Percentiles rank a stretch among this genome's conserved stretches.
These are phyloP conservation scores for Penium margaritaceum DNA, from an alignment of 139 green algal species.

Conservation along the genomic window DNA sequence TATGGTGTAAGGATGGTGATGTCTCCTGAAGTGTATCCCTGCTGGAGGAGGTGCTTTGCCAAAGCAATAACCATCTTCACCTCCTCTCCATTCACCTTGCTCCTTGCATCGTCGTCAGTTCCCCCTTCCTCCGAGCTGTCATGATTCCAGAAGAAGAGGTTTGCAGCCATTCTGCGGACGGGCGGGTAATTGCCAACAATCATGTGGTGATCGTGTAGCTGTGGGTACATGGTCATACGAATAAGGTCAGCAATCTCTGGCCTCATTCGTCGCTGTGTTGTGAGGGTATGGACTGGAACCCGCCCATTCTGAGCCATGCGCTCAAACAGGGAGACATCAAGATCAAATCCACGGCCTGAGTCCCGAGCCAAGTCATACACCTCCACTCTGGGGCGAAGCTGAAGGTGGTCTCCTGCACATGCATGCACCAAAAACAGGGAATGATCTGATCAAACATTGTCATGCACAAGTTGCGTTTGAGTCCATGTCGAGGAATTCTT, in stretches of 20 bases:
- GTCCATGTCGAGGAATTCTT: too few species aligned
- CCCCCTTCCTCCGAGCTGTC: constrained; percentile 47
- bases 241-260: constrained; percentile 53
- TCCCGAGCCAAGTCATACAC: constrained; percentile 56
- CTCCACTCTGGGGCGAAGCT: constrained; percentile 71
- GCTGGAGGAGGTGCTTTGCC: constrained; percentile 58
- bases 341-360: constrained; percentile 32
- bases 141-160: constrained; percentile 62
- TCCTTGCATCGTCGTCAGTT: constrained; percentile 47
- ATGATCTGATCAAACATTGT: too few species aligned
- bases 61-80: constrained; percentile 50
- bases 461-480: too few species aligned
- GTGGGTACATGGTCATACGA: constrained; percentile 35
- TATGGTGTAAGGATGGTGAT: constrained; percentile 73
- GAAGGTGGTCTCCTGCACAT: constrained; percentile 55
- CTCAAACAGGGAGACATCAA: constrained; percentile 71
- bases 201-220: not conserved
- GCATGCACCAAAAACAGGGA: too few species aligned
- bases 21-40: constrained; percentile 55
- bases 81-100: constrained; percentile 60
- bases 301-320: constrained; percentile 50
- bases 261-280: constrained; percentile 68
- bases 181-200: not conserved
- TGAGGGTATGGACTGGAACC: constrained; percentile 42
- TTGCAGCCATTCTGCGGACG: constrained; percentile 13